Conservation (phyloP, 2,329 filamentous ascomycete genomes). For the Stagonosporopsis chrysanthemi region DNA sequence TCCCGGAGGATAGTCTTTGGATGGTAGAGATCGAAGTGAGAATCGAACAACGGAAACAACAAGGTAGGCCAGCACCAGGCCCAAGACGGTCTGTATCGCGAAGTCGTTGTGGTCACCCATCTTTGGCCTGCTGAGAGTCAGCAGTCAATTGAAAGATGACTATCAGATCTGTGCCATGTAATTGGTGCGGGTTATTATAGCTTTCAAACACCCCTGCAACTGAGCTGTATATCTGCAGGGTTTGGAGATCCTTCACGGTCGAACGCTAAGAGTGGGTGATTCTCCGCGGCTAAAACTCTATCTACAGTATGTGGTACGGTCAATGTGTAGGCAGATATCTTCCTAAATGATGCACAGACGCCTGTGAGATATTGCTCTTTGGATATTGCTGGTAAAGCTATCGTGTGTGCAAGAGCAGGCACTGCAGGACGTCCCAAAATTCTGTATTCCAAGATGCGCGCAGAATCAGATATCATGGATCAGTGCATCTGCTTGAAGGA, state of each 20-base stretch:
- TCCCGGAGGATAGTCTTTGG: constrained; percentile 35
- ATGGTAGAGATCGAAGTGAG: constrained; percentile 1
- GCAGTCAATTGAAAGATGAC: not conserved
- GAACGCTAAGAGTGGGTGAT: not conserved
- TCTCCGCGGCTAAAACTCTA: not conserved
- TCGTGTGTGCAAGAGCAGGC: too few relatives aligned
- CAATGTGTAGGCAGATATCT: not conserved
- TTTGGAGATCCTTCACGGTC: not conserved
- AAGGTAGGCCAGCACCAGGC: not conserved
- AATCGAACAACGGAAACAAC: constrained; percentile 2
- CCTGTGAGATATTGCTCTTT: not conserved
- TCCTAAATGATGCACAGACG: not conserved
- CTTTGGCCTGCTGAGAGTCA: not conserved
- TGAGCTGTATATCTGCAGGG: not conserved
- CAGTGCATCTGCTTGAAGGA: not conserved
- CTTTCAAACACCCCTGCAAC: not conserved
- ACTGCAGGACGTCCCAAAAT: too few relatives aligned
- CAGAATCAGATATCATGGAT: too few relatives aligned
- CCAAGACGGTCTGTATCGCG: not conserved
- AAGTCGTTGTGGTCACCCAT: not conserved
- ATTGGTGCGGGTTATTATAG: not conserved
- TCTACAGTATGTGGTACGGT: not conserved
- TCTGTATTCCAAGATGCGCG: too few relatives aligned
- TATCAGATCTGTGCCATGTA: not conserved
- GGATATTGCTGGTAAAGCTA: too few relatives aligned